These are phyloP conservation scores for Beauveria brongniartii DNA, from an alignment of 2,329 filamentous ascomycete genomes.

Conservation along the genomic window DNA sequence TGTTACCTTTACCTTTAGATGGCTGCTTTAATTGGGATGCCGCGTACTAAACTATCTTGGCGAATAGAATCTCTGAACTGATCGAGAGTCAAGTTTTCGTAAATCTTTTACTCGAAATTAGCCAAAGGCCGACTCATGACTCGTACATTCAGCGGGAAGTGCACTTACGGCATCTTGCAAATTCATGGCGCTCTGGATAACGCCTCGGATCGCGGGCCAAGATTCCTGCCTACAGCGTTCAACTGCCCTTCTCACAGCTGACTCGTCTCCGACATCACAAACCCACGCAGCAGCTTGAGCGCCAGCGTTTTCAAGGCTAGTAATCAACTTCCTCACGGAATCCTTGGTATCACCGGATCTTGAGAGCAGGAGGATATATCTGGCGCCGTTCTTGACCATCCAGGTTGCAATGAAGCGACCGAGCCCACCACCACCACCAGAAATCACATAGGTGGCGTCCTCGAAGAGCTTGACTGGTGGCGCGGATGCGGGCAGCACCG, in stretches of 20 bases:
- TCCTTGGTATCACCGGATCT: background rate
- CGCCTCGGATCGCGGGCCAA: background rate
- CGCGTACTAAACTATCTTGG: too few species aligned
- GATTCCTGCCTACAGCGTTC: background rate
- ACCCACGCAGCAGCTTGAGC: background rate
- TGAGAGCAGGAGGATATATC: slow-evolving; percentile 32
- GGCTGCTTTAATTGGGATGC: too few species aligned
- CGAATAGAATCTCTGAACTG: too few species aligned
- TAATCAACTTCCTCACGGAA: too few species aligned
- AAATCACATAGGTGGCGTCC: slow-evolving; percentile 30
- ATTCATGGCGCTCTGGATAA: background rate
- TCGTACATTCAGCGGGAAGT: background rate
- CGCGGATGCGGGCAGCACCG: background rate
- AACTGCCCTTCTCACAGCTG: background rate
- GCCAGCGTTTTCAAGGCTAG: too few species aligned
- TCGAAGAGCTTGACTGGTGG: background rate
- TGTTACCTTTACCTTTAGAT: too few species aligned
- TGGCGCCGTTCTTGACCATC: slow-evolving; percentile 37
- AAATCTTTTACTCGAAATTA: background rate
- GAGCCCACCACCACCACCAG: slow-evolving; percentile 38
- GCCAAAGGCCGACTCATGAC: background rate
- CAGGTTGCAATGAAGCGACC: slow-evolving; percentile 36
- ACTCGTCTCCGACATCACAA: background rate
- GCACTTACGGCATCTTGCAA: background rate
- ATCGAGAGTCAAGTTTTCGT: background rate